Evolutionary conservation across 352 stramenopile genomes (phyloP).

Genomic region (Phytophthora syringae): DNA sequence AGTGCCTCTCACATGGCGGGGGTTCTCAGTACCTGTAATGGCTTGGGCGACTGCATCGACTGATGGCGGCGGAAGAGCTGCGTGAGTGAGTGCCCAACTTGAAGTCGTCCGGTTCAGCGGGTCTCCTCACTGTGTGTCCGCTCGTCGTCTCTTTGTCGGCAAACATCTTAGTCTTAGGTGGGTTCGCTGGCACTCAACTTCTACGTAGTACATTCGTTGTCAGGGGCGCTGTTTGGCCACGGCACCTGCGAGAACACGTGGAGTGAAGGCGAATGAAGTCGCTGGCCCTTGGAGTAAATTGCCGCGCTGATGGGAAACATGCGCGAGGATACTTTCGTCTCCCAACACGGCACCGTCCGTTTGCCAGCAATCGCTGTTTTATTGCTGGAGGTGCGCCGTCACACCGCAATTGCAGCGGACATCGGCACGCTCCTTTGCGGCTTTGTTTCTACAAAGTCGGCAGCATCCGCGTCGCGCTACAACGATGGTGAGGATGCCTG

Average conservation of each 20-base stretch:
- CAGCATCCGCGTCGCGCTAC: not conserved
- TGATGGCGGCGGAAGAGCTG: not conserved
- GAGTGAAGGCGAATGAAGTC: not conserved
- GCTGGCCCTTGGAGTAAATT: not conserved
- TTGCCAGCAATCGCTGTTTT: too few species aligned
- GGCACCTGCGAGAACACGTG: not conserved
- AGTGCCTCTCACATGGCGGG: too few species aligned
- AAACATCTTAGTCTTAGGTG: not conserved
- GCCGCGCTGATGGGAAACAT: not conserved
- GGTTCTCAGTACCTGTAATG: too few species aligned
- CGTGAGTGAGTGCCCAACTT: not conserved
- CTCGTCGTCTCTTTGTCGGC: not conserved
- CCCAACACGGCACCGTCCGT: too few species aligned
- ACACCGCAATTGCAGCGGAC: not conserved
- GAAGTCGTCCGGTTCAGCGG: not conserved
- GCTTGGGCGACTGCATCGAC: too few species aligned
- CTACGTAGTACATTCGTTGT: too few species aligned
- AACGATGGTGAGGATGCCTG: not conserved
- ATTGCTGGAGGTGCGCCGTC: too few species aligned
- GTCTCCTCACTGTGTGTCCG: not conserved
- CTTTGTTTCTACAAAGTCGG: not conserved
- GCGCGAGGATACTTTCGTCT: not conserved
- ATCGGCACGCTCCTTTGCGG: not conserved
- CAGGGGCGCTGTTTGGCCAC: not conserved
- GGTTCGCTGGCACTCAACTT: not conserved